Conservation (phyloP, 352 stramenopile species). For the Pythium chondricola region DNA sequence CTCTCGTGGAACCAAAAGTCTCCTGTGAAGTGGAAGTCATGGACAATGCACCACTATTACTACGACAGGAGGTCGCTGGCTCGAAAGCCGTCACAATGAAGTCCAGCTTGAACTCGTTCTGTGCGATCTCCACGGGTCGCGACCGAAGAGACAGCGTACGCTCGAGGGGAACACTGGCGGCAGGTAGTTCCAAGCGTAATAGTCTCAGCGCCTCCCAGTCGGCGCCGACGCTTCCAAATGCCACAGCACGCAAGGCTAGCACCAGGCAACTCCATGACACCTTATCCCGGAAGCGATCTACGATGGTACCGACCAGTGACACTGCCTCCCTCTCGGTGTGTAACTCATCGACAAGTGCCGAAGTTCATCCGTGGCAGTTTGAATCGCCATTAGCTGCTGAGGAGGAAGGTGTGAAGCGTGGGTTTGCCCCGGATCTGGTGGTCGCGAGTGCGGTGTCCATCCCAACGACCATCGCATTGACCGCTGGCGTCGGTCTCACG, state of each 20-base stretch:
- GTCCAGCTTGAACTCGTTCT: constrained; percentile 17
- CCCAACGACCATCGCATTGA: constrained; percentile 17
- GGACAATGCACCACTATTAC: constrained; percentile 5
- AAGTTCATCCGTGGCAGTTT: constrained; percentile 13
- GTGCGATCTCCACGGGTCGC: constrained; percentile 6
- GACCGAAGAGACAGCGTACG: neutral
- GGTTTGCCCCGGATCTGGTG: constrained; percentile 16
- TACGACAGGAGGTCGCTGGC: constrained; percentile 6
- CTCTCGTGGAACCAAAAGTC: constrained; percentile 5
- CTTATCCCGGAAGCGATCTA: constrained; percentile 8
- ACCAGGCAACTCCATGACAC: constrained; percentile 9
- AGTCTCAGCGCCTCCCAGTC: constrained; percentile 8
- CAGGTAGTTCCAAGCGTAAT: neutral
- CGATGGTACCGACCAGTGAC: too few relatives aligned
- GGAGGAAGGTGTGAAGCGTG: neutral
- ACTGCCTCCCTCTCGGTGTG: neutral
- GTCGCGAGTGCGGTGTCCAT: constrained; percentile 14
- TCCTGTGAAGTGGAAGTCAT: constrained; percentile 15
- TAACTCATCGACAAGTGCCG: neutral
- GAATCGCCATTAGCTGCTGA: too few relatives aligned
- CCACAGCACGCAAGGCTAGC: constrained; percentile 1
- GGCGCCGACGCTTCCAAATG: neutral
- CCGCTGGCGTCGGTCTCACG: constrained; percentile 32
- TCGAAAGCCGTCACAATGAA: constrained; percentile 16
- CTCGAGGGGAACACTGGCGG: neutral